Conservation (phyloP, 306 rosid species). For the Rosa persica region DNA sequence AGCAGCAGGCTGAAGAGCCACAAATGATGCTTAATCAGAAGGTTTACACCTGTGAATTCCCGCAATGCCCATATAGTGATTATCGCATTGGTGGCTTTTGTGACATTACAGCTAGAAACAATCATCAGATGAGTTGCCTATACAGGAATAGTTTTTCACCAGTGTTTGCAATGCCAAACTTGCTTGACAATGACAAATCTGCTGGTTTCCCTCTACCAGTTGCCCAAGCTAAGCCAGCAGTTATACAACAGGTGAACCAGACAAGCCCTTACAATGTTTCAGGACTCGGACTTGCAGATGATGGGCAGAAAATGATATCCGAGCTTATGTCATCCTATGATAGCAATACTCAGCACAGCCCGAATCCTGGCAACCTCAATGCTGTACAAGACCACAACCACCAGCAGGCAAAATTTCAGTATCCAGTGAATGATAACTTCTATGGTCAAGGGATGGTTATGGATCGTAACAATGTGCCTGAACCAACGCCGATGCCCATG, state of each 20-base stretch:
- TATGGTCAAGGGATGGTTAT: slow-evolving; percentile 27
- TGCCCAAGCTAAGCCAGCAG: slow-evolving; percentile 32
- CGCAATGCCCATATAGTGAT: slow-evolving; percentile 36
- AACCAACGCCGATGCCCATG: slow-evolving; percentile 19
- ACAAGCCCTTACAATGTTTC: slow-evolving; percentile 23
- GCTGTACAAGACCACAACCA: slow-evolving; percentile 25
- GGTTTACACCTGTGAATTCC: slow-evolving; percentile 41
- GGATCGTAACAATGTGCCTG: slow-evolving; percentile 26
- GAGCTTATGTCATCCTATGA: slow-evolving; percentile 50
- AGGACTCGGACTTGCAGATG: slow-evolving; percentile 39
- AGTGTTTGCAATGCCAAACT: slow-evolving; percentile 32
- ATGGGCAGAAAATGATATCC: slow-evolving; percentile 47
- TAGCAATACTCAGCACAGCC: slow-evolving; percentile 27
- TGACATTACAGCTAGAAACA: slow-evolving; percentile 41
- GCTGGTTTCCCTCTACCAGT: slow-evolving; percentile 26
- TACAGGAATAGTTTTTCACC: slow-evolving; percentile 29
- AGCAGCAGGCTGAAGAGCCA: slow-evolving; percentile 26
- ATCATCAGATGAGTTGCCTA: slow-evolving; percentile 50
- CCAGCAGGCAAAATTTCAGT: slow-evolving; percentile 20
- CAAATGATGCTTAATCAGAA: slow-evolving; percentile 25
- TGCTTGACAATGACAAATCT: slow-evolving; percentile 26
- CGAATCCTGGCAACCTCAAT: slow-evolving; percentile 20
- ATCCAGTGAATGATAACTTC: slow-evolving; percentile 30
- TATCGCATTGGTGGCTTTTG: slow-evolving; percentile 45
- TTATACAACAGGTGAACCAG: slow-evolving; percentile 19